Base-by-base conservation (phyloP, 768 basidiomycete species). In the Termitomyces sp. region DNA sequence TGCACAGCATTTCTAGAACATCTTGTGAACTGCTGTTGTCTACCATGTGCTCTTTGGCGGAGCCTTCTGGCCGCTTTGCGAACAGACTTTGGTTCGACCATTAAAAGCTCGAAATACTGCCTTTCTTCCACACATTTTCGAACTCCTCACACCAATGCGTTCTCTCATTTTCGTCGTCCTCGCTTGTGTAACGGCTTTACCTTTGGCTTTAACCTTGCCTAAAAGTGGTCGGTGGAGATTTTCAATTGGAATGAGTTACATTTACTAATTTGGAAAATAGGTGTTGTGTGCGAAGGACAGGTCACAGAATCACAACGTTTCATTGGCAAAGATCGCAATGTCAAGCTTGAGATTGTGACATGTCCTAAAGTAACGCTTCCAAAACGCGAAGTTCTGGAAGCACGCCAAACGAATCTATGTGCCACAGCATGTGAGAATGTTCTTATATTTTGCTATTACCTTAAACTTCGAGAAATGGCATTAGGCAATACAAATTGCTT, bases 401-500 rank as follows among this genome's bases (percentile, higher is more conserved):
- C 66, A 24, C 69, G 70, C 33, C 76, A 75, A 36, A 65, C 72
- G 3, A 74, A 80, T 58, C 73, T 79, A 12, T 82, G 81, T 61
- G 76, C 75, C 13, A 69, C 71, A 6, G 59, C 58, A 18, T 82
- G 80, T 80, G 61, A 55, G 73, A 58, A 42, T 9, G 27, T 42
- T 20, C 0, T 4, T 37, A n/a, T 20, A 20, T 11, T 15, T 7
- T 15, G 30, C 0, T 13, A 6, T 13, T 13, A 39, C n/a, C 15
- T 24, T 15, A 8, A 12, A 50, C 18, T 15, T 18, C 15, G 27
- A 22, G 30, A 16, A 6, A 18, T 22, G 37, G n/a, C 24, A 45
- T 16, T 54, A 76, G 77, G 78, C 61, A 67, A 60, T 58, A 78
- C 74, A 7, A 76, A 77, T 66, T 82, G 78, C 71, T 82, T 79